These are phyloP conservation scores for Apiotrichum sp. DNA, from an alignment of 1,284 basidiomycete genomes.

Conservation along the genomic window DNA sequence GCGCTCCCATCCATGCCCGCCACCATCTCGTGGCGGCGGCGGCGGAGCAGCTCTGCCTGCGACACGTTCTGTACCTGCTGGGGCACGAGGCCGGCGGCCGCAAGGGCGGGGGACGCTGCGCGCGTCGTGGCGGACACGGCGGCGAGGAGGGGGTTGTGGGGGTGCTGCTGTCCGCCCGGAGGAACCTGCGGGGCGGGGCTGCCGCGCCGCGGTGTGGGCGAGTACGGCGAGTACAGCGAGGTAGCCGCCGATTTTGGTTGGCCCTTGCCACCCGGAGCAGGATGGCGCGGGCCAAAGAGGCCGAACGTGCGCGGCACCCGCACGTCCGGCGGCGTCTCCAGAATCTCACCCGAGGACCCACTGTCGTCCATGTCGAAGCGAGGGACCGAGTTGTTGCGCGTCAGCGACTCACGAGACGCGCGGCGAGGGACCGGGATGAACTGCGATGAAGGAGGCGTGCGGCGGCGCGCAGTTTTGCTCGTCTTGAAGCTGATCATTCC, in stretches of 20 bases:
- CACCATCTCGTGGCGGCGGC: constrained; percentile 56
- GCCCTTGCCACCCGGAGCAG: neutral
- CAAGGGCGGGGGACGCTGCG: constrained; percentile 36
- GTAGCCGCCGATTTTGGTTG: constrained; percentile 10
- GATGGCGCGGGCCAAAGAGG: constrained; percentile 25
- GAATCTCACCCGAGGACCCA: constrained; percentile 33
- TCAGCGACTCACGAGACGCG: constrained; percentile 34
- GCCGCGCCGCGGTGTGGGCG: neutral
- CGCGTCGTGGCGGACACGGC: constrained; percentile 34
- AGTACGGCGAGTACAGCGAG: constrained; percentile 8
- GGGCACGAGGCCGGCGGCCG: constrained; percentile 37
- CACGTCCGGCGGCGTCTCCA: constrained; percentile 27
- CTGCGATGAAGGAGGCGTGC: constrained; percentile 43
- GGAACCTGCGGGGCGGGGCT: neutral
- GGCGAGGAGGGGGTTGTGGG: constrained; percentile 27
- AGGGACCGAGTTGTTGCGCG: constrained; percentile 31
- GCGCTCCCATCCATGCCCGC: constrained; percentile 27
- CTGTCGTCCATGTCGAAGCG: constrained; percentile 37
- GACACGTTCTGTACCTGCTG: constrained; percentile 57
- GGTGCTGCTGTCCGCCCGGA: neutral
- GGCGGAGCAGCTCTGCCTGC: constrained; percentile 70
- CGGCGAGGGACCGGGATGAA: constrained; percentile 37
- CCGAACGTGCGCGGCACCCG: constrained; percentile 31
- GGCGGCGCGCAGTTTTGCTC: constrained; percentile 47
- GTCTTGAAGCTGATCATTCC: constrained; percentile 49